Evolutionary conservation across 2,329 filamentous ascomycete species (phyloP).

Genomic region (Cytospora paraplurivora): DNA sequence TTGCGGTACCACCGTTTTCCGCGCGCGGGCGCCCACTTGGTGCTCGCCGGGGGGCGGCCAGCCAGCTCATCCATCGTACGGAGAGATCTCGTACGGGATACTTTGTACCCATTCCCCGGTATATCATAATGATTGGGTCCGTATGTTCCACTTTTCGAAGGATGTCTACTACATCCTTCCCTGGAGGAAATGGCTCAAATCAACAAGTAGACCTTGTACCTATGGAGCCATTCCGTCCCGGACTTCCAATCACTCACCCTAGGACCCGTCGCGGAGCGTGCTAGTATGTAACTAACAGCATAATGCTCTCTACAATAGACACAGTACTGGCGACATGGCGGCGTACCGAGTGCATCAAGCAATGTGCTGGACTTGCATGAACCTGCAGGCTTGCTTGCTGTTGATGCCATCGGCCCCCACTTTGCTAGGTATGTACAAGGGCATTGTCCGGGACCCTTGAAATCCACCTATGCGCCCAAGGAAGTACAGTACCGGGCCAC

Average conservation of each 20-base stretch:
- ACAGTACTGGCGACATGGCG: conserved; percentile 13
- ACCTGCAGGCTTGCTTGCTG: conserved; percentile 15
- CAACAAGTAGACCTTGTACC: neutral
- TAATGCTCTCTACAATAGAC: neutral
- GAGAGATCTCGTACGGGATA: neutral
- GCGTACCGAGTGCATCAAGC: conserved; percentile 8
- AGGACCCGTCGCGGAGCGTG: neutral
- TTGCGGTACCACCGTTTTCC: conserved; percentile 17
- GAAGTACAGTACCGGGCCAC: conserved; percentile 16
- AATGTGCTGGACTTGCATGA: conserved; percentile 29
- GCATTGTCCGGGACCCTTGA: conserved; percentile 18
- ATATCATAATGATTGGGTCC: neutral
- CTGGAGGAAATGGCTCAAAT: neutral
- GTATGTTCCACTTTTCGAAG: neutral
- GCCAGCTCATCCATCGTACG: conserved; percentile 4
- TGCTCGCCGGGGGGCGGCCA: conserved; percentile 3
- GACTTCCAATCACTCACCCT: neutral
- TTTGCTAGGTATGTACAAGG: neutral
- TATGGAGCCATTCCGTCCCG: neutral
- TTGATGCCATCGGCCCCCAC: conserved; percentile 5
- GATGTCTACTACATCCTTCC: neutral
- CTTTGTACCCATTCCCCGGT: neutral
- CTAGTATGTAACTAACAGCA: neutral
- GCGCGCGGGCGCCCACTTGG: conserved; percentile 11
- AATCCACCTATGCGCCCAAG: conserved; percentile 8